These are phyloP conservation scores for Emergomyces orientalis DNA, from an alignment of 2,329 filamentous ascomycete species.

Conservation along the genomic window DNA sequence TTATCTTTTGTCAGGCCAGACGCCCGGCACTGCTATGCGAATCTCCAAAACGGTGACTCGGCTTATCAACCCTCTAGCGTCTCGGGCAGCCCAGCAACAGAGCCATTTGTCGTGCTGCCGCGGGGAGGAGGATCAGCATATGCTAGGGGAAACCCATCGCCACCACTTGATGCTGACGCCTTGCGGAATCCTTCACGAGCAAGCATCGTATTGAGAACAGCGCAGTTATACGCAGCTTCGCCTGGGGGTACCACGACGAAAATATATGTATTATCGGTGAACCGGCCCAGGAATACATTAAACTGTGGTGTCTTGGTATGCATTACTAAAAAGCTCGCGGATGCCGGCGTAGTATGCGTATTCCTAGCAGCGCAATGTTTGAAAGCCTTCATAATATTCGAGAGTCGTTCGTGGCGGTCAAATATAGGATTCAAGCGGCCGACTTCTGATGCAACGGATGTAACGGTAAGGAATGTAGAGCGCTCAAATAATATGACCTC, in stretches of 20 bases:
- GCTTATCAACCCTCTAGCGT: not conserved
- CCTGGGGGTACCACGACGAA: constrained; percentile 85
- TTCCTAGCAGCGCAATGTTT: constrained; percentile 60
- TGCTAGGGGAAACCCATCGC: constrained; percentile 35
- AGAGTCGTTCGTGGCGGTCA: constrained; percentile 89
- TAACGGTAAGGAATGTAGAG: constrained; percentile 94
- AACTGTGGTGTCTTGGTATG: constrained; percentile 53
- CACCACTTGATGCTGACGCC: constrained; percentile 41
- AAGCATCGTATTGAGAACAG: constrained; percentile 80
- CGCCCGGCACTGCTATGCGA: not conserved
- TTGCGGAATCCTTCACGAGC: constrained; percentile 72
- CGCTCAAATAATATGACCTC: constrained; percentile 93
- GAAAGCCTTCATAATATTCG: constrained; percentile 97
- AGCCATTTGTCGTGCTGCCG: constrained; percentile 4
- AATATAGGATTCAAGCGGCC: constrained; percentile 76
- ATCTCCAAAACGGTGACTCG: not conserved
- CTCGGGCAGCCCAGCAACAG: constrained; percentile 1
- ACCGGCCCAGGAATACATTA: constrained; percentile 88
- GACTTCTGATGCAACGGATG: constrained; percentile 68
- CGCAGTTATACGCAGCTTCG: constrained; percentile 83
- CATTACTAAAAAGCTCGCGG: constrained; percentile 38
- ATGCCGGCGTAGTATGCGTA: constrained; percentile 36
- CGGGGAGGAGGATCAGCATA: constrained; percentile 20
- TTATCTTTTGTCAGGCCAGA: not conserved
- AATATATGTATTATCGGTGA: constrained; percentile 96